Evolutionary conservation across 441 rosid genomes (phyloP).

Genomic region (Pelargonium cotyledonis): DNA sequence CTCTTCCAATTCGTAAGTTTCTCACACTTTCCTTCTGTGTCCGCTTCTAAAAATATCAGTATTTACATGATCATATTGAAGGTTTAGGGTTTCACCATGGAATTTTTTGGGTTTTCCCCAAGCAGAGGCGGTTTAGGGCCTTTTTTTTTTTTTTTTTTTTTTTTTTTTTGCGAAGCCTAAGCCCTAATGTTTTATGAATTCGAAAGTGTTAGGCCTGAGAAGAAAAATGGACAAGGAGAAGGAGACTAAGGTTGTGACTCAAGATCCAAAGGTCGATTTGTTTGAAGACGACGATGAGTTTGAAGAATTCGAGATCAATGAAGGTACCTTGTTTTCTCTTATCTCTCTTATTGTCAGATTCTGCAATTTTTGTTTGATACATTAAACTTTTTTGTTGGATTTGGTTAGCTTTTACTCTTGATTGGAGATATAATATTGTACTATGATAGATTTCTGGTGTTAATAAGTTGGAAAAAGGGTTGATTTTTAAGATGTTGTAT

Average conservation of each 20-base stretch:
- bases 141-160: too few relatives aligned
- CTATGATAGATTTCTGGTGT: background rate
- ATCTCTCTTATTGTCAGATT: background rate
- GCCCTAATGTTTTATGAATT: background rate
- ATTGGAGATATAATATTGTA: background rate
- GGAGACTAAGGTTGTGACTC: conserved; percentile 54
- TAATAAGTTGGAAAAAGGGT: background rate
- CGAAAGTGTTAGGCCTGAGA: background rate
- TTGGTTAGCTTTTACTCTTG: background rate
- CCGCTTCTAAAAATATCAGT: background rate
- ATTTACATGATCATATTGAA: too few relatives aligned
- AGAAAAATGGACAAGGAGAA: conserved; percentile 62
- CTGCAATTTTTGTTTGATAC: background rate
- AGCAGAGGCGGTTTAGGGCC: background rate
- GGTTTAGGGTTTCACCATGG: background rate
- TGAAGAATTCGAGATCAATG: conserved; percentile 77
- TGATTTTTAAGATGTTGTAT: background rate
- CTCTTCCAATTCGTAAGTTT: background rate
- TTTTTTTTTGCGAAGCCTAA: too few relatives aligned
- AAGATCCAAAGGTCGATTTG: conserved; percentile 66
- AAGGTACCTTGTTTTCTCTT: conserved; percentile 33
- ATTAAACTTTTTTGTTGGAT: too few relatives aligned
- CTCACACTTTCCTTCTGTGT: background rate
- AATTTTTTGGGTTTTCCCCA: background rate
- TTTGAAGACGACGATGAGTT: conserved; percentile 96